A percentile compares a stretch with the other conserved stretches of the same genome.
Conservation (phyloP, 225 moss, liverwort and hornwort genomes). For the Physcomitrellopsis africana region DNA sequence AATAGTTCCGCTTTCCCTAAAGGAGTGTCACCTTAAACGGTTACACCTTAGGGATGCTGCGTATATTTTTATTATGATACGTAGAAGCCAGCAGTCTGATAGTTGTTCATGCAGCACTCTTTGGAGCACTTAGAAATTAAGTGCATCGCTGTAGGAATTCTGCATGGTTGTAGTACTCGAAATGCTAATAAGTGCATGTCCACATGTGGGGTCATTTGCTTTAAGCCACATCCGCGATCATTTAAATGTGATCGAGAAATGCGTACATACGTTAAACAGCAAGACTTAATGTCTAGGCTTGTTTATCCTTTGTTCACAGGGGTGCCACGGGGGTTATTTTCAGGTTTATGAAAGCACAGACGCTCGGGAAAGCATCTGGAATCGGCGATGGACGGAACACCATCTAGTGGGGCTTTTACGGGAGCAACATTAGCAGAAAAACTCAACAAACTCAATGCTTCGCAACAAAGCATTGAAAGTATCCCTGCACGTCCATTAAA, state of each 20-base stretch:
- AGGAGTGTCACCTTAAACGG: background rate
- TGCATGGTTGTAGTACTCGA: background rate
- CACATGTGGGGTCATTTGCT: no score
- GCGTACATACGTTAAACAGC: background rate
- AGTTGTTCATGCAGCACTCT: background rate
- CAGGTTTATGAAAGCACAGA: slow-evolving; percentile 39
- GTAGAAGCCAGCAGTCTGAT: background rate
- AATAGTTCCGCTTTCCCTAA: background rate
- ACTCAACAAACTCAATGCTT: slow-evolving; percentile 92
- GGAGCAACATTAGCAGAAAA: slow-evolving; percentile 93
- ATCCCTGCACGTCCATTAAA: slow-evolving; percentile 52
- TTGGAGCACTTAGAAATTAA: background rate
- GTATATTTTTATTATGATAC: background rate
- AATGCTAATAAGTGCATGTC: no score
- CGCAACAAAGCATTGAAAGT: slow-evolving; percentile 99
- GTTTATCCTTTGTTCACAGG: background rate
- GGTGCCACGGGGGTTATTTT: slow-evolving; percentile 13
- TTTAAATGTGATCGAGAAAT: background rate
- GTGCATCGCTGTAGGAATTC: background rate
- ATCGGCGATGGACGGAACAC: slow-evolving; percentile 50
- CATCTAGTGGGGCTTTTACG: slow-evolving; percentile 82
- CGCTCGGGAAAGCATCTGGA: slow-evolving; percentile 19
- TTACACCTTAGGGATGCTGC: background rate
- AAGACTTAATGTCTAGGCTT: background rate
- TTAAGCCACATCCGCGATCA: no score